phyloP scores from a whole-genome alignment of 2,329 filamentous ascomycete species.

The Neofusicoccum laricinum region DNA sequence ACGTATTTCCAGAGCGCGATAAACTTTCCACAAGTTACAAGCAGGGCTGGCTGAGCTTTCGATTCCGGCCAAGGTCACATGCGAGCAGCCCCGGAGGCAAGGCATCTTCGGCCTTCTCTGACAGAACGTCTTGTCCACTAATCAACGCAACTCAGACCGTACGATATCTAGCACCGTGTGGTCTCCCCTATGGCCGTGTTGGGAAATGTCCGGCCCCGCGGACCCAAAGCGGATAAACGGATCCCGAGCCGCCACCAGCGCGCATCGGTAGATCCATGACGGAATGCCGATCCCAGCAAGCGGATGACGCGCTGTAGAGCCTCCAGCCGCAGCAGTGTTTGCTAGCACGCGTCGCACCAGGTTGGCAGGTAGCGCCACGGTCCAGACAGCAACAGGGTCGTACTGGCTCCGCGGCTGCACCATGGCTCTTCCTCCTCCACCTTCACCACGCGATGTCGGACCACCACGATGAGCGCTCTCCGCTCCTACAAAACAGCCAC shows the following conservation, averaged over 20 bases:
- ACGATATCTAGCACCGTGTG: too few relatives aligned
- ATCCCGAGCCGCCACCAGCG: background rate
- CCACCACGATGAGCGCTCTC: constrained; percentile 34
- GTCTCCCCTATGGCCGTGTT: too few relatives aligned
- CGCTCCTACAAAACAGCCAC: constrained; percentile 35
- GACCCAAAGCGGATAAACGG: too few relatives aligned
- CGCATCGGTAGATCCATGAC: constrained; percentile 8
- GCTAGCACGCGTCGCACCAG: background rate
- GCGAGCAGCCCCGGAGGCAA: too few relatives aligned
- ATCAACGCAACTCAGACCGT: too few relatives aligned
- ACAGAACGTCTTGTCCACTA: too few relatives aligned
- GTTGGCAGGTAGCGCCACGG: background rate
- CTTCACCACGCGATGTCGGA: background rate
- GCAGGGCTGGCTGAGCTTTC: too few relatives aligned
- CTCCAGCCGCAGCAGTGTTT: background rate
- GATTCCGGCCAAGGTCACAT: too few relatives aligned
- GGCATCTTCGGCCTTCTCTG: too few relatives aligned
- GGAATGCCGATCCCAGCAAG: background rate
- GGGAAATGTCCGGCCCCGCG: too few relatives aligned
- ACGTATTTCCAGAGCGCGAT: too few relatives aligned
- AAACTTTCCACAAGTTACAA: too few relatives aligned
- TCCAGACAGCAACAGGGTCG: background rate
- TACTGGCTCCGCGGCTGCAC: background rate
- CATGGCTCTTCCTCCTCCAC: background rate
- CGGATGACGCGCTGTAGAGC: constrained; percentile 1